Base-by-base conservation (phyloP, 192 early-diverging fungal genomes). In the Funneliformis mosseae region DNA sequence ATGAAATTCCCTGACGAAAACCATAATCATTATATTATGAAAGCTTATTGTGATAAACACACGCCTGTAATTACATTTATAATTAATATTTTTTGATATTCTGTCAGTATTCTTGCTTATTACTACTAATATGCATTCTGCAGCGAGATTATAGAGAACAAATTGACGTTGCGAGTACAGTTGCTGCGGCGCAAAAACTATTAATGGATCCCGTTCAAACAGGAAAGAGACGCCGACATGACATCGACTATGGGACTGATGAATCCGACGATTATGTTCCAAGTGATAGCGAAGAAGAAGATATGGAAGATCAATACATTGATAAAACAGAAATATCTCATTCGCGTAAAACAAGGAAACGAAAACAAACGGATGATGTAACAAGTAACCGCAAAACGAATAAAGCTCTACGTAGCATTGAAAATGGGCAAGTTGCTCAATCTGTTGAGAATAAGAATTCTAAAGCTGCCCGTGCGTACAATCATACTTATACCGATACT, bases 21-120 rank as follows among this genome's bases (percentile, higher is more conserved):
- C 64, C 88, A 86, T 25, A 93, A 96, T 78, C 78, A 83, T 90
- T 23, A 88, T 93, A 42, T 87, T 90, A 18, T 79, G 68, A 77
- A 77, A 38, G 92, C 92, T 7, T 97, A 89, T 74, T 99, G 98
- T 82, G 96, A 99, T 81, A 91, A 92, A 76, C 98, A 99, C 80
- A 90, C 93, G 25, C 98, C 97, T 16, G 87, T 92, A 81, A 79
- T 84, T 48, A 76, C 82, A 80, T 42, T 23, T 41, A 70, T 18
- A 27, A 42, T 71, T 4, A 18, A n/a, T n/a, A n/a, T 4, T 71
- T 39, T n/a, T 71, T 50, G 45, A 46, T 45, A 46, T 4, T 25
- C 11, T 21, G 25, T 39, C 21, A 21, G 18, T 69, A 27, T 38
- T 38, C 21, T 14, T 69, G 21, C 21, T 41, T 69, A 21, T 69